Evolutionary conservation across 2,329 filamentous ascomycete genomes (phyloP), one percentile per base, ranked within the genome.

Genomic region (Aphanocladium album): DNA sequence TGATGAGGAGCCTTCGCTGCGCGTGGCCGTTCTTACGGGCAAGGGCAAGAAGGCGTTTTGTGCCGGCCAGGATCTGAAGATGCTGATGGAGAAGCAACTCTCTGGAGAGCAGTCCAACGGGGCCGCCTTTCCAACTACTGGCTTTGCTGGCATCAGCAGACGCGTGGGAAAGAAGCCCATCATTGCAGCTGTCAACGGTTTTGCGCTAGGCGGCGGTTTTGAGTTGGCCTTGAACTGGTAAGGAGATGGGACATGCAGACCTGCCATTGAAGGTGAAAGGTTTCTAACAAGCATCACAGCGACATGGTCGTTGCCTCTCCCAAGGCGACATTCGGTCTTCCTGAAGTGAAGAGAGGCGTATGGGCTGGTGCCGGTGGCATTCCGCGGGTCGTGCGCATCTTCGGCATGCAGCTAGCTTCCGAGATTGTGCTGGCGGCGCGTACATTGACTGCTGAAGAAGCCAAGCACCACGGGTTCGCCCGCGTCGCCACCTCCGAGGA

Each of bases 141-240:
- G 84, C 0, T 71, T 71, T 59, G 68, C 63, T 60, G 85, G 83
- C 0, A 68, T 88, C 16, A 83, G 80, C 45, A 74, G 80, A 45
- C 75, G 85, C 14, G 71, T 71, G 14, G 85, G 85, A 0, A 85
- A 83, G 74, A 86, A 86, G 70, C 83, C 83, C 1, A 76, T 86
- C 50, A 82, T 86, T 67, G 82, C 81, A 9, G 83, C 83, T 2
- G 81, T 85, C 3, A 86, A 85, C 70, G 83, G 83, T 0, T 77
- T 80, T 62, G 81, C 81, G 1, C 72, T 83, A 51, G 83, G 83
- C 0, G 83, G 83, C 5, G 83, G 83, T 0, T 84, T 83, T 64
- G 83, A 85, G 70, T 80, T 83, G 65, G 76, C 78, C 9, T 70
- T 83, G 58, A 81, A 81, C 54, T 83, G 80, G 80, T 83, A 69